Percentiles rank a stretch among this genome's conserved stretches.
phyloP scores from a whole-genome alignment of 345 rosid species.

The Salix caprea region DNA sequence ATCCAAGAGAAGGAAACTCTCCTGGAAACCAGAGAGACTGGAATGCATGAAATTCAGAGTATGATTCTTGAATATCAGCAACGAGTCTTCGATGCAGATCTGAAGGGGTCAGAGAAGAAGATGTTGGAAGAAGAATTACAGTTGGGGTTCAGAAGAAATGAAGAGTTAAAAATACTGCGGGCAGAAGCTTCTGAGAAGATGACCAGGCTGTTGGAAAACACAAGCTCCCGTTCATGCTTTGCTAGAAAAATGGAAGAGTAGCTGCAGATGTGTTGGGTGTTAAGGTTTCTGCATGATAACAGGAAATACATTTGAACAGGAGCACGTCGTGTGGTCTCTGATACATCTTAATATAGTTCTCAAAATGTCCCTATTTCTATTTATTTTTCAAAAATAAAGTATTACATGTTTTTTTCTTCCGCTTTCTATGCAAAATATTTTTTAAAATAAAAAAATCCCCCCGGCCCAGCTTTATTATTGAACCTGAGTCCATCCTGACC shows the following conservation, averaged over 20 bases:
- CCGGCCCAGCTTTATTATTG: no score
- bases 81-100: constrained; percentile 43
- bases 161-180: constrained; percentile 34
- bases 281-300: constrained; percentile 18
- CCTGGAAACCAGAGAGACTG: constrained; percentile 45
- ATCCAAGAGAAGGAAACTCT: constrained; percentile 55
- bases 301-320: neutral
- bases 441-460: no score
- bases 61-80: constrained; percentile 58
- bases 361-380: no score
- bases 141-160: constrained; percentile 23
- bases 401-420: no score
- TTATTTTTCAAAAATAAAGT: no score
- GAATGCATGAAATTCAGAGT: constrained; percentile 40
- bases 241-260: constrained; percentile 46
- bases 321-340: neutral
- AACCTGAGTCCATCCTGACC: no score
- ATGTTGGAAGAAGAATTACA: constrained; percentile 43
- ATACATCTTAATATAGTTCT: neutral
- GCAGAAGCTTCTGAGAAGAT: constrained; percentile 31
- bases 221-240: constrained; percentile 9
- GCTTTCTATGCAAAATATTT: no score
- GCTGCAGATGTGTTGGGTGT: constrained; percentile 20
- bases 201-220: constrained; percentile 26
- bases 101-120: constrained; percentile 51